Evolutionary conservation across 2,329 filamentous ascomycete species (phyloP).

Genomic region (Ascochyta rabiei): DNA sequence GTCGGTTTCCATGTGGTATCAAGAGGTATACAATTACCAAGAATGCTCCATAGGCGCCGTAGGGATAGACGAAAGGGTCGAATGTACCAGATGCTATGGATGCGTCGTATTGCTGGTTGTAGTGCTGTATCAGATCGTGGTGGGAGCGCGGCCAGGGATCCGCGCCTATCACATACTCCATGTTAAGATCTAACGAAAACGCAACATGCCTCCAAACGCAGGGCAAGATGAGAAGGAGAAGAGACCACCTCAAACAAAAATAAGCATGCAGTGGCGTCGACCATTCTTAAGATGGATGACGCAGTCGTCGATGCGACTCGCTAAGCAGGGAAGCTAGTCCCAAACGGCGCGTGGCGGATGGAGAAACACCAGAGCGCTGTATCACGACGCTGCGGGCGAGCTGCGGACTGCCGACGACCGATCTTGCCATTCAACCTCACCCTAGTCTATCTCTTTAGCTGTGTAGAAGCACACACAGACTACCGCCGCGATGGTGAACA

Average conservation of each 20-base stretch:
- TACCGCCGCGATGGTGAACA: conserved; percentile 83
- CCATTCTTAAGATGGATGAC: conserved; percentile 30
- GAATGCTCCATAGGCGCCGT: conserved; percentile 46
- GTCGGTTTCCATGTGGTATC: conserved; percentile 54
- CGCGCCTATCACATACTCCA: conserved; percentile 4
- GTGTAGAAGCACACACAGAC: background rate
- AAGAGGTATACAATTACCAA: conserved; percentile 58
- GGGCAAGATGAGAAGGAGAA: conserved; percentile 8
- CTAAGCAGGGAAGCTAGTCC: conserved; percentile 26
- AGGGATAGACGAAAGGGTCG: conserved; percentile 54
- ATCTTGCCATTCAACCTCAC: background rate
- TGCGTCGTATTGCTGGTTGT: conserved; percentile 49
- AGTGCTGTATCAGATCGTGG: conserved; percentile 42
- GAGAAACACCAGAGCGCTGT: conserved; percentile 45
- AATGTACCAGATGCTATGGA: conserved; percentile 49
- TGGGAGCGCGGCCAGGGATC: conserved; percentile 42
- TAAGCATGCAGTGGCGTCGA: conserved; percentile 24
- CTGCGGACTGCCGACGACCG: conserved; percentile 1
- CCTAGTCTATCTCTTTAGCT: conserved; percentile 10
- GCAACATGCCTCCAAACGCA: background rate
- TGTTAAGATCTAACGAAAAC: background rate
- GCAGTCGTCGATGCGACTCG: conserved; percentile 33
- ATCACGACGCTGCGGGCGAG: conserved; percentile 31
- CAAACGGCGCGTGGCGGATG: conserved; percentile 14
- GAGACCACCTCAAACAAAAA: conserved; percentile 1